These are phyloP conservation scores for Batkoa obscura DNA, from an alignment of 371 early-diverging fungal genomes.

Conservation along the genomic window DNA sequence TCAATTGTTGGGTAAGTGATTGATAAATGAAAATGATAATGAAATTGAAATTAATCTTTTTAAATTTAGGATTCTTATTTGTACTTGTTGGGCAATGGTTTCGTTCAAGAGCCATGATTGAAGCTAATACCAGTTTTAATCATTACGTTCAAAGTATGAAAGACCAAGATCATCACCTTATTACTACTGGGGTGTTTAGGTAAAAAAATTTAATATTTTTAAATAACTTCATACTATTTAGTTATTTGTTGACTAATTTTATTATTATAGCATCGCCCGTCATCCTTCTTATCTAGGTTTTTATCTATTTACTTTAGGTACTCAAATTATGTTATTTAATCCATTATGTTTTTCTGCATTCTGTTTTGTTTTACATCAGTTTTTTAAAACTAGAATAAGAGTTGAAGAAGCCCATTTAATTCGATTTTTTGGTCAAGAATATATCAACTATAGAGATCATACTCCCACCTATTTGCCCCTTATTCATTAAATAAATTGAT, in stretches of 20 bases:
- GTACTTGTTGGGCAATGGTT: conserved; percentile 37
- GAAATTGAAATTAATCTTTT: neutral
- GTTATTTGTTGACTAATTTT: neutral
- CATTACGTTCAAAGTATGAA: conserved; percentile 47
- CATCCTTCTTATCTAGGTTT: conserved; percentile 87
- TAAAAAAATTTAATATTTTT: conserved; percentile 9
- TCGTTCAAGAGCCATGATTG: conserved; percentile 55
- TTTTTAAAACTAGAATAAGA: conserved; percentile 51
- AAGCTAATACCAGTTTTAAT: conserved; percentile 55
- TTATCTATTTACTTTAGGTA: conserved; percentile 62
- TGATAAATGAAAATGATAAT: too few relatives aligned
- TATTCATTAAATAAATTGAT: conserved; percentile 9
- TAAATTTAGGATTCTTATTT: conserved; percentile 24
- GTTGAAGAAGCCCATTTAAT: conserved; percentile 46
- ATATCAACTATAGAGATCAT: conserved; percentile 22
- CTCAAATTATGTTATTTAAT: conserved; percentile 48
- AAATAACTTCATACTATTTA: neutral
- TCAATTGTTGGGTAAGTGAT: conserved; percentile 9
- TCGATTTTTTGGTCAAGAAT: conserved; percentile 61
- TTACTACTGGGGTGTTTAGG: conserved; percentile 60
- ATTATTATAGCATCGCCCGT: conserved; percentile 28
- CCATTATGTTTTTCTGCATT: conserved; percentile 47
- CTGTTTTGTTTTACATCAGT: conserved; percentile 31
- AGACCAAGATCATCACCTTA: conserved; percentile 40
- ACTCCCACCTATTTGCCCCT: conserved; percentile 27